Base-by-base conservation (phyloP, 2,329 filamentous ascomycete genomes). In the Bipolaris oryzae region DNA sequence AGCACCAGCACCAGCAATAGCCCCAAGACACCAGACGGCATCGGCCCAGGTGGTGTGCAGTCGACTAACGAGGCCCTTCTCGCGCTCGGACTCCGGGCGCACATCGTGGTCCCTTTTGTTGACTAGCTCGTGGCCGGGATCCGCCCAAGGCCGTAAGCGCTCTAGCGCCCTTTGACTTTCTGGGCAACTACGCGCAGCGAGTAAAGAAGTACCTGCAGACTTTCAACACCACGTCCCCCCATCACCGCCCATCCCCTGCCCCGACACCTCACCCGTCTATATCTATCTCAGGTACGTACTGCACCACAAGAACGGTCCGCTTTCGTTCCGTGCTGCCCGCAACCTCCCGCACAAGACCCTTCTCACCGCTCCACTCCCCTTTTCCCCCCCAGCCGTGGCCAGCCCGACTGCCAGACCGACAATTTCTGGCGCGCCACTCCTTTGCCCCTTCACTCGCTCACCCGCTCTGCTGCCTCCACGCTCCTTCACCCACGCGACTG, bases 191-290 rank as follows among this genome's bases (percentile, higher is more conserved):
- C 71, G 70, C 71, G 72, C 72, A 70, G 64, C 47, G 62, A 72
- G 68, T 58, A 66, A 73, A 73, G 70, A 73, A 74, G 70, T 74
- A 74, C 72, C 64, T 66, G 69, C 69, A 69, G 54, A 66, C 67
- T 63, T 66, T 71, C 69, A 69, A 63, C 70, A 68, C 67, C 69
- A 69, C 67, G 60, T 44, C 60, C 61, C 63, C 60, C 55, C 65
- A 68, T 62, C 57, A 63, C 65, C 67, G 63, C 64, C 68, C 71
- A 67, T 66, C 62, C 57, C 53, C 60, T 71, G 62, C 66, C 63
- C 66, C 66, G 61, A 60, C 59, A 66, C 64, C 60, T 52, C 39
- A 43, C 57, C 49, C 50, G 55, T 60, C 62, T 53, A 57, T 58
- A 57, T 63, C 61, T 61, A 63, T 64, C 60, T 59, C 61, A 71